Evolutionary conservation across 2,329 filamentous ascomycete genomes (phyloP).

Genomic region (Aspergillus chevalieri): DNA sequence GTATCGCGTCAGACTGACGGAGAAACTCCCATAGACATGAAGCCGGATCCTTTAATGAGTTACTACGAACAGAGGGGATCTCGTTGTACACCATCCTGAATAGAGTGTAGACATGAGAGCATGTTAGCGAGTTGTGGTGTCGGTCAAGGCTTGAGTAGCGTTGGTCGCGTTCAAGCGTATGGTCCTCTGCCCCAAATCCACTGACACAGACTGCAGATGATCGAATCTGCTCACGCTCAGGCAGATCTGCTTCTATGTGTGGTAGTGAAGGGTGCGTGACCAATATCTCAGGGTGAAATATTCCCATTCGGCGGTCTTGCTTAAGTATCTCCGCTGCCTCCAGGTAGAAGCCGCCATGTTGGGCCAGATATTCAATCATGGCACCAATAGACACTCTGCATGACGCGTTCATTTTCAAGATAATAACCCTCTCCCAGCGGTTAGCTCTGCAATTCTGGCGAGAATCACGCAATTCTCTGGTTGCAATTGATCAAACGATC

Average conservation of each 20-base stretch:
- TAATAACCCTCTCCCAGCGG: slow-evolving; percentile 44
- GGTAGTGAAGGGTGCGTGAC: slow-evolving; percentile 2
- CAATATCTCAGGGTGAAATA: slow-evolving; percentile 23
- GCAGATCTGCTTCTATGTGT: slow-evolving; percentile 9
- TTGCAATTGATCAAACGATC: slow-evolving; percentile 42
- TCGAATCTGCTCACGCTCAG: slow-evolving; percentile 23
- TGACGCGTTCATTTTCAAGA: slow-evolving; percentile 24
- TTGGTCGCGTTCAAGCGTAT: slow-evolving; percentile 23
- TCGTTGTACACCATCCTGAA: slow-evolving; percentile 11
- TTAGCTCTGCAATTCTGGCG: slow-evolving; percentile 34
- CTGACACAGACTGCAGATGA: slow-evolving; percentile 26
- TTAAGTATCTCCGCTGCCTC: slow-evolving; percentile 32
- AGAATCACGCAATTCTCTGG: slow-evolving; percentile 33
- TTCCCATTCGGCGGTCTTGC: slow-evolving; percentile 20
- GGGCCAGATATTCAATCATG: slow-evolving; percentile 36
- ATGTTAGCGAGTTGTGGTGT: slow-evolving; percentile 1
- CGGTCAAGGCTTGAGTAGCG: slow-evolving; percentile 28
- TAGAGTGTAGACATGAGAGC: slow-evolving; percentile 6
- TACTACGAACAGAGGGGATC: slow-evolving; percentile 1
- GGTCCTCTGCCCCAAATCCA: slow-evolving; percentile 35
- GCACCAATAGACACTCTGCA: slow-evolving; percentile 47
- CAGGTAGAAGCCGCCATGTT: slow-evolving; percentile 41
- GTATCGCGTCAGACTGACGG: neutral
- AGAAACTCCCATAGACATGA: neutral
- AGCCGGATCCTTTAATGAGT: neutral